Percentiles rank a stretch among this genome's conserved stretches.
phyloP scores from a whole-genome alignment of 345 rosid species.

The Pistacia integerrima region DNA sequence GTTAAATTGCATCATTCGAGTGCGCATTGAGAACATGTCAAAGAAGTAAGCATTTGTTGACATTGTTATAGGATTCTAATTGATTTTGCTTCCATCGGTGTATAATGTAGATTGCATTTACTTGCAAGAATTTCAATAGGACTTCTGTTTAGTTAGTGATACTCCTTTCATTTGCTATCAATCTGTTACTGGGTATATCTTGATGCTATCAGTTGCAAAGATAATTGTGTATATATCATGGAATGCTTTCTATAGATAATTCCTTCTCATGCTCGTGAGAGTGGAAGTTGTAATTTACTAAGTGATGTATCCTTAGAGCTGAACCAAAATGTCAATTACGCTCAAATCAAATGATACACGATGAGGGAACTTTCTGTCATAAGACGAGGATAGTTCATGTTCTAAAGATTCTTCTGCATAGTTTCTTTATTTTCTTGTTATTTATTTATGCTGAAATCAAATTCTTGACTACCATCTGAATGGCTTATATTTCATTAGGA shows the following conservation, averaged over 20 bases:
- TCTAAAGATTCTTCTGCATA: not conserved
- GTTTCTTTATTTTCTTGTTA: too few species aligned
- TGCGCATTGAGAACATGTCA: conserved; percentile 78
- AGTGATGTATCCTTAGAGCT: not conserved
- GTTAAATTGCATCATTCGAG: conserved; percentile 62
- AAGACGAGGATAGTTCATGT: not conserved
- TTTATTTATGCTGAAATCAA: too few species aligned
- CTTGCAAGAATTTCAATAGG: not conserved
- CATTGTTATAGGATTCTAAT: not conserved
- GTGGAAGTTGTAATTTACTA: conserved; percentile 8
- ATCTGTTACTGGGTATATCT: conserved; percentile 2
- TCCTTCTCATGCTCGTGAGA: not conserved
- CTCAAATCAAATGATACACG: not conserved
- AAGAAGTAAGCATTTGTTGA: conserved; percentile 50
- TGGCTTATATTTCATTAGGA: too few species aligned
- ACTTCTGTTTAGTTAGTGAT: not conserved
- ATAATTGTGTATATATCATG: not conserved
- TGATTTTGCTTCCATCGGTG: not conserved
- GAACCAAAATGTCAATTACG: not conserved
- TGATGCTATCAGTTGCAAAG: not conserved
- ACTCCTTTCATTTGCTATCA: not conserved
- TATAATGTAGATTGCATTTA: not conserved
- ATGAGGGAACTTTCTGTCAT: not conserved
- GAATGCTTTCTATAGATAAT: not conserved
- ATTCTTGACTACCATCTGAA: too few species aligned